Evolutionary conservation across 176 grass and related monocot genomes (phyloP).

Genomic region (Oryza glaberrima): DNA sequence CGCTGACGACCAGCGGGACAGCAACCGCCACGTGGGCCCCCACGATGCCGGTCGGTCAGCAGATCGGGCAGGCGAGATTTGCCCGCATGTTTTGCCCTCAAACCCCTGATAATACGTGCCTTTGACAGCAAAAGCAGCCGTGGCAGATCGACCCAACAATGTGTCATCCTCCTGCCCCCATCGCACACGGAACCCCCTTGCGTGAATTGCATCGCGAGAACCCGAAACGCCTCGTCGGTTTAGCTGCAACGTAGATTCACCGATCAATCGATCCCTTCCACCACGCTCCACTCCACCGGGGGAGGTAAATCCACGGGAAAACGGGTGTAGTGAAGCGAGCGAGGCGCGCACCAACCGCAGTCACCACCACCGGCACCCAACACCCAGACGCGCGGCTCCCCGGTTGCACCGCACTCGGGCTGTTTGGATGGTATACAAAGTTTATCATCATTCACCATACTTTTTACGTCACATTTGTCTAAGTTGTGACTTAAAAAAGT

Average conservation of each 20-base stretch:
- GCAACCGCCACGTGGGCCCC: not conserved
- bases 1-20: not conserved
- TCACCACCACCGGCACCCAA: not conserved
- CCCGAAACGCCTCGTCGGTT: too few species aligned
- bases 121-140: not conserved
- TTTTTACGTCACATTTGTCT: too few species aligned
- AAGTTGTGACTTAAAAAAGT: too few species aligned
- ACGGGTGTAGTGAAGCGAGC: not conserved
- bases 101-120: too few species aligned
- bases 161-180: not conserved
- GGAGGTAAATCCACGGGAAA: not conserved
- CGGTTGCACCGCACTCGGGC: too few species aligned
- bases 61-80: not conserved
- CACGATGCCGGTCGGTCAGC: not conserved
- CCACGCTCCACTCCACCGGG: not conserved
- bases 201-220: too few species aligned
- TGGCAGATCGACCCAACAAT: not conserved
- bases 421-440: too few species aligned
- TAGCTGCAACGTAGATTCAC: not conserved
- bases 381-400: too few species aligned
- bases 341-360: not conserved
- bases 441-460: too few species aligned
- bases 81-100: not conserved
- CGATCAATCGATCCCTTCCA: not conserved
- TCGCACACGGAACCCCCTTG: too few species aligned